Base-by-base conservation (phyloP, 2,329 filamentous ascomycete species). In the Aureobasidium sp. region DNA sequence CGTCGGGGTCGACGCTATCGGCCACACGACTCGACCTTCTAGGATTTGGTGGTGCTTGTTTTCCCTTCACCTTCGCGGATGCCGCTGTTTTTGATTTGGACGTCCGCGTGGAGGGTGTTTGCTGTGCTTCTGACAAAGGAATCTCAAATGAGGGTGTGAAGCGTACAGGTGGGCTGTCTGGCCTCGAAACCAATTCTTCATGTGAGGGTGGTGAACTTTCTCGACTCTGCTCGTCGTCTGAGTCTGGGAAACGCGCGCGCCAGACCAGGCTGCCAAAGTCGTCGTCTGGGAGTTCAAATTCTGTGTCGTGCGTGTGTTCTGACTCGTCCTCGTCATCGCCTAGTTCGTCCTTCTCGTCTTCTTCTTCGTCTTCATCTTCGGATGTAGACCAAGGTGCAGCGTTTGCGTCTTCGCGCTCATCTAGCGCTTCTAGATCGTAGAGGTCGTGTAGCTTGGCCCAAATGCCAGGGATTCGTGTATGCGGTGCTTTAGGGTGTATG, bases 401-500 rank as follows among this genome's bases (percentile, higher is more conserved):
- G n/a, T 80, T 73, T 2, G 82, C 78, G 64, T 85, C 79, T 73
- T 87, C 93, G 68, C 91, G 85, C 71, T 96, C 90, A 74, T 97
- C 91, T 62, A 97, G 87, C 44, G 87, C 83, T 53, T 89, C 84
- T 34, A 97, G 82, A 74, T 96, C 90, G 77, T 96, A 99, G 64
- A 94, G 84, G 37, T 85, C 85, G 36, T 82, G 78, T 11, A 99
- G 81, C 75, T 97, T 97, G 67, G 83, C 81, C 93, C 94, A 97
- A 66, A 99, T 96, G 44, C 89, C 88, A 0, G 90, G 88, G 67
- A 96, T 94, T 63, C 88, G 87, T 44, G 91, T 97, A 76, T 99
- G 94, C n/a, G 61, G 54, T 32, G 61, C 61, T 21, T 64, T 62
- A 5, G 71, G 69, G 34, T 72, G 67, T n/a, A 74, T 72, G 66